Percentiles rank a stretch among this genome's conserved stretches.
Conservation (phyloP, 2,329 filamentous ascomycete species). For the Trichophyton schoenleinii region DNA sequence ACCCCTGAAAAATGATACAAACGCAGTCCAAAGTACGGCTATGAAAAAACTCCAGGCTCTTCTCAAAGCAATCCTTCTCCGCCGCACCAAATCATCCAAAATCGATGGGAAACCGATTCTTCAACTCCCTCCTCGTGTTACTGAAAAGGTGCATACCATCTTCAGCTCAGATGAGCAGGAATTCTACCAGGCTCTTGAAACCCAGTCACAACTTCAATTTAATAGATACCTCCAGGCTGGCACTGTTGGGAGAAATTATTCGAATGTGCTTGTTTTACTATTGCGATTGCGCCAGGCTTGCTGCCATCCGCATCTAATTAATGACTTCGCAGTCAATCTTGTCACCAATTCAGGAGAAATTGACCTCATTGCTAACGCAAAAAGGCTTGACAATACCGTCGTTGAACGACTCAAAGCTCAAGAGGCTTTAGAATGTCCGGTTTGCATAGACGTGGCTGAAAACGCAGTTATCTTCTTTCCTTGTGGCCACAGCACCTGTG, state of each 20-base stretch:
- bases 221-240: constrained; percentile 62
- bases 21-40: constrained; percentile 31
- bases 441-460: constrained; percentile 63
- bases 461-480: constrained; percentile 70
- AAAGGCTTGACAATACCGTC: constrained; percentile 46
- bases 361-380: constrained; percentile 51
- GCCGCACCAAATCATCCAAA: constrained; percentile 65
- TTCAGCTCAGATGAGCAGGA: constrained; percentile 54
- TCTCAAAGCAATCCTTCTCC: constrained; percentile 67
- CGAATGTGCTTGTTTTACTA: constrained; percentile 65
- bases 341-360: constrained; percentile 36
- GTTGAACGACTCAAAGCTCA: constrained; percentile 52
- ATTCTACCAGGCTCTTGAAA: constrained; percentile 56
- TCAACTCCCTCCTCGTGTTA: constrained; percentile 52
- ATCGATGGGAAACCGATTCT: constrained; percentile 72
- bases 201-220: constrained; percentile 55
- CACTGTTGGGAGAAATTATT: constrained; percentile 61
- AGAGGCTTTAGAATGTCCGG: constrained; percentile 62
- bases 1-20: constrained; percentile 36
- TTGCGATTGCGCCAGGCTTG: constrained; percentile 69
- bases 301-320: constrained; percentile 62
- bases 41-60: constrained; percentile 63
- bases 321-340: constrained; percentile 46
- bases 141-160: constrained; percentile 48
- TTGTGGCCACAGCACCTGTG: constrained; percentile 70